These are phyloP conservation scores for Ilyonectria sp. DNA, from an alignment of 2,329 filamentous ascomycete species.

Conservation along the genomic window DNA sequence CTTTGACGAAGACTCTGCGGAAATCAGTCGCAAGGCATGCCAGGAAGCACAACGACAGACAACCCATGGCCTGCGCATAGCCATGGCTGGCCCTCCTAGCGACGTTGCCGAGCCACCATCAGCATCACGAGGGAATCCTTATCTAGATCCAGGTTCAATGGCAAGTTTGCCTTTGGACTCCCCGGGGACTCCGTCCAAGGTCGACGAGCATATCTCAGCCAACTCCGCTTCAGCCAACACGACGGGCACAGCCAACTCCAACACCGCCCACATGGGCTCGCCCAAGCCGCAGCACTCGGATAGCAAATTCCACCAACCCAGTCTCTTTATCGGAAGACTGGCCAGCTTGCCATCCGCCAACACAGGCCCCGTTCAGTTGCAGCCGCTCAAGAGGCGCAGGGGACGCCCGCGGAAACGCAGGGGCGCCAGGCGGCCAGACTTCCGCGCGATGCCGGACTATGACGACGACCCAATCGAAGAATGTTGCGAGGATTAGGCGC, in stretches of 20 bases:
- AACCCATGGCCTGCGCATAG: constrained; percentile 28
- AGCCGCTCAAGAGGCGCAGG: constrained; percentile 30
- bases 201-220: constrained; percentile 14
- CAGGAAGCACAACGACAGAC: constrained; percentile 43
- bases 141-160: background rate
- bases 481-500: constrained; percentile 25
- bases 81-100: constrained; percentile 26
- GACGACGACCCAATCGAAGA: constrained; percentile 54
- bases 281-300: constrained; percentile 38
- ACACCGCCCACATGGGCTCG: constrained; percentile 33
- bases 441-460: constrained; percentile 52
- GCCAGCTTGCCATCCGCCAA: constrained; percentile 27
- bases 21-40: constrained; percentile 39
- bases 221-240: constrained; percentile 25
- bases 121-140: constrained; percentile 27
- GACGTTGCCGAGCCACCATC: constrained; percentile 41
- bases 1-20: constrained; percentile 40
- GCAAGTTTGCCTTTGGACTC: constrained; percentile 8
- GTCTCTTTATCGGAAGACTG: constrained; percentile 52
- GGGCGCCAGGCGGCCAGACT: constrained; percentile 50
- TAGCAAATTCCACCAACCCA: constrained; percentile 50
- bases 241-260: constrained; percentile 28
- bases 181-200: background rate
- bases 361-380: constrained; percentile 15
- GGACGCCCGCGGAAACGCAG: constrained; percentile 37